Conservation (phyloP, 2,329 filamentous ascomycete genomes). For the Penicillium sp. region DNA sequence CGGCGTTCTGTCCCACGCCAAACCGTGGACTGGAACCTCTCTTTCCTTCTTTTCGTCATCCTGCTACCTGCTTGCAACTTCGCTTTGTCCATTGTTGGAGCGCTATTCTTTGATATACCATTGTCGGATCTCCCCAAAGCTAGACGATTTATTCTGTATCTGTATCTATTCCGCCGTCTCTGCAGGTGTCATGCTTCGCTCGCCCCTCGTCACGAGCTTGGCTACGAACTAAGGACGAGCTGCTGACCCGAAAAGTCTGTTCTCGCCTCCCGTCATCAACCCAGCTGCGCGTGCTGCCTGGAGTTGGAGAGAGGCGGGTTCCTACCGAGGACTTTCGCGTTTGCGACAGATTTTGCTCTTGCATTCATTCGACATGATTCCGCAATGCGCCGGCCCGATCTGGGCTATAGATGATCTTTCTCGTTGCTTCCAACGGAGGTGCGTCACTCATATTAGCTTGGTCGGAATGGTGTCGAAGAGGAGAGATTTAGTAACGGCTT, state of each 20-base stretch:
- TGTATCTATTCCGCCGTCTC: background rate
- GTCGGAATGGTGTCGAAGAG: background rate
- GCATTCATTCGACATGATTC: slow-evolving; percentile 52
- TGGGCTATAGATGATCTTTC: slow-evolving; percentile 69
- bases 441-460: slow-evolving; percentile 26
- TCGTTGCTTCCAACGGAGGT: slow-evolving; percentile 64
- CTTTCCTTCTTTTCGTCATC: slow-evolving; percentile 4
- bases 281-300: slow-evolving; percentile 6
- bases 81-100: slow-evolving; percentile 4
- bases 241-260: slow-evolving; percentile 18
- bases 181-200: slow-evolving; percentile 13
- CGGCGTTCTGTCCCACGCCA: slow-evolving; percentile 27
- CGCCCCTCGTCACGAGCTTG: slow-evolving; percentile 9
- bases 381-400: slow-evolving; percentile 60
- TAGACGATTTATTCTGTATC: background rate
- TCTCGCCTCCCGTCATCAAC: slow-evolving; percentile 5
- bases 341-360: slow-evolving; percentile 7
- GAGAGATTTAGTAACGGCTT: background rate
- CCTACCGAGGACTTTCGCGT: slow-evolving; percentile 11
- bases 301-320: slow-evolving; percentile 18
- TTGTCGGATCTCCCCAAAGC: background rate
- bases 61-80: slow-evolving; percentile 6
- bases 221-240: slow-evolving; percentile 11
- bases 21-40: background rate
- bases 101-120: slow-evolving; percentile 8